phyloP scores from a whole-genome alignment of 768 basidiomycete species.

The Zangia roseola region DNA sequence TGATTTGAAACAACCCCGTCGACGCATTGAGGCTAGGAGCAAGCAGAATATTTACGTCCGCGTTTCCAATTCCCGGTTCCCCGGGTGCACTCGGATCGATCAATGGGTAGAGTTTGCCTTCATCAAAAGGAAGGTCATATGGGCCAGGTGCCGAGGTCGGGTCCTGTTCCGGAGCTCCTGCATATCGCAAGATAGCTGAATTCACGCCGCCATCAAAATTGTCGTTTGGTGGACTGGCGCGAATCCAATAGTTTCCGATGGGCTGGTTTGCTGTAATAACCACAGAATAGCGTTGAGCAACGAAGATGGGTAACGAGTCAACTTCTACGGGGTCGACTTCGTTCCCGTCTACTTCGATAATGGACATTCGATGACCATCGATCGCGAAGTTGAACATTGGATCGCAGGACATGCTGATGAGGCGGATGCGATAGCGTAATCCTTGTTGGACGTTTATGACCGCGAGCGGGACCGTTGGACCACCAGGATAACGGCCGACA shows the following conservation, averaged over 20 bases:
- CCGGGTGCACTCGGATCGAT: constrained; percentile 38
- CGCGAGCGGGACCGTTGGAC: constrained; percentile 39
- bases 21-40: constrained; percentile 1
- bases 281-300: constrained; percentile 45
- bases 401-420: too few species aligned
- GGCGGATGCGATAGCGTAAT: constrained; percentile 48
- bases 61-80: constrained; percentile 34
- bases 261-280: constrained; percentile 45
- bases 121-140: constrained; percentile 33
- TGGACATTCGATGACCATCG: constrained; percentile 45
- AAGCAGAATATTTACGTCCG: constrained; percentile 38
- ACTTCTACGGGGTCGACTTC: constrained; percentile 43
- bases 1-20: constrained; percentile 17
- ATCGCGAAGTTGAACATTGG: constrained; percentile 48
- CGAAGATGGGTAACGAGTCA: constrained; percentile 32
- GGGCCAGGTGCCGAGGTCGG: constrained; percentile 36
- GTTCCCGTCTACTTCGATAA: constrained; percentile 53
- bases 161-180: constrained; percentile 40
- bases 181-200: constrained; percentile 52
- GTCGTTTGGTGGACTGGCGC: constrained; percentile 44
- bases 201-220: constrained; percentile 46
- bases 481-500: constrained; percentile 43
- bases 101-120: constrained; percentile 40
- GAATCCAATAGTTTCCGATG: too few species aligned
- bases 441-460: constrained; percentile 43